Percentiles rank a stretch among this genome's conserved stretches.
Conservation (phyloP, 225 moss, liverwort and hornwort genomes). For the Bryum argenteum region DNA sequence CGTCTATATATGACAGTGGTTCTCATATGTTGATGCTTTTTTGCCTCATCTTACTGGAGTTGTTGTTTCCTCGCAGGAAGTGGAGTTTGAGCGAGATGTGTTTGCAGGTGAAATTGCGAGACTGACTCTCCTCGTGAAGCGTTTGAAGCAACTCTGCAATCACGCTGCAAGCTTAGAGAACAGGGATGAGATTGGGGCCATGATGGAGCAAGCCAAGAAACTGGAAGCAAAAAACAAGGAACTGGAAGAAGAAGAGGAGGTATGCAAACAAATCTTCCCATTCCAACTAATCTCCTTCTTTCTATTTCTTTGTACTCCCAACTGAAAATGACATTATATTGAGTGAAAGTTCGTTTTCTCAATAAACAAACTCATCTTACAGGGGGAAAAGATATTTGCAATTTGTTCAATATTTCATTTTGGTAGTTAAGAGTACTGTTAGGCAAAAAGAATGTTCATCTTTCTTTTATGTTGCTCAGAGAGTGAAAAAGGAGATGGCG, state of each 20-base stretch:
- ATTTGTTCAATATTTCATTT: too few species aligned
- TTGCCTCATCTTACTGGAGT: background rate
- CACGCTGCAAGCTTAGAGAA: conserved; percentile 60
- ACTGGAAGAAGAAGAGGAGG: conserved; percentile 52
- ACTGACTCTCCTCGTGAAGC: conserved; percentile 55
- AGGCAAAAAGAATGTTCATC: too few species aligned
- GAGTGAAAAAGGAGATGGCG: conserved; percentile 36
- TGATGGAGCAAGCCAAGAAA: conserved; percentile 52
- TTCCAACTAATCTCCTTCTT: background rate
- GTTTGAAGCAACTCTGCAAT: conserved; percentile 52
- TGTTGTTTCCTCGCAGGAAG: conserved; percentile 50
- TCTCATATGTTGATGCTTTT: too few species aligned
- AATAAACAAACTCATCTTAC: too few species aligned
- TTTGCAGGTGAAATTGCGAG: conserved; percentile 82
- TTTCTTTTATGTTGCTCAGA: conserved; percentile 14
- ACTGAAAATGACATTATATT: too few species aligned
- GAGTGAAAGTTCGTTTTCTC: too few species aligned
- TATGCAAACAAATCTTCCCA: background rate
- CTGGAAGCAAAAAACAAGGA: conserved; percentile 42
- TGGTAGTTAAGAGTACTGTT: too few species aligned
- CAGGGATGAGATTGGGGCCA: conserved; percentile 44
- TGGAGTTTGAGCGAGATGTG: conserved; percentile 91
- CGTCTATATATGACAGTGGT: too few species aligned
- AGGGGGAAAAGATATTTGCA: too few species aligned
- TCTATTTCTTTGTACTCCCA: background rate